Conservation (phyloP, 176 grass and related monocot species). For the Pharus latifolius region DNA sequence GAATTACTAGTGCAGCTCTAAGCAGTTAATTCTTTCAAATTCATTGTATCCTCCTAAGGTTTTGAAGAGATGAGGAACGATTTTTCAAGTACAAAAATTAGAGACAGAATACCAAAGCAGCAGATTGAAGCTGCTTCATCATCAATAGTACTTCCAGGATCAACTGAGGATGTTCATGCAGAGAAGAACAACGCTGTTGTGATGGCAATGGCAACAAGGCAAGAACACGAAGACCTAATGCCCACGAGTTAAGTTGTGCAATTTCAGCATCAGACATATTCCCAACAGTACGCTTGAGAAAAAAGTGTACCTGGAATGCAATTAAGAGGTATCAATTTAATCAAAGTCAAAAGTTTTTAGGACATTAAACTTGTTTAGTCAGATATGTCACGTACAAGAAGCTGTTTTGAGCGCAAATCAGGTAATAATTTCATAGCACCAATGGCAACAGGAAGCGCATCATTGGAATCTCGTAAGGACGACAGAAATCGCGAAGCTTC, state of each 20-base stretch:
- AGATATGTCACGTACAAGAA: slow-evolving; percentile 63
- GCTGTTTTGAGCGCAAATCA: slow-evolving; percentile 94
- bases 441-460: slow-evolving; percentile 93
- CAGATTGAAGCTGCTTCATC: slow-evolving; percentile 98
- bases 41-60: background rate
- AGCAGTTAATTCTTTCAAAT: background rate
- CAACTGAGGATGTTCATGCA: slow-evolving; percentile 94
- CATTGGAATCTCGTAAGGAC: slow-evolving; percentile 87
- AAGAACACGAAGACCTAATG: slow-evolving; percentile 86
- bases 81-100: slow-evolving; percentile 7
- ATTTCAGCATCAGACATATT: slow-evolving; percentile 65
- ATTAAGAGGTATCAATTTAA: background rate
- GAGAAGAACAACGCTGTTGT: slow-evolving; percentile 86
- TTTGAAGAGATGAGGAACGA: slow-evolving; percentile 1
- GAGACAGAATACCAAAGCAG: slow-evolving; percentile 61
- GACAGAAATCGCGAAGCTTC: slow-evolving; percentile 91
- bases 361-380: background rate
- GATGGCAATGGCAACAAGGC: slow-evolving; percentile 83
- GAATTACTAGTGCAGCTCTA: background rate
- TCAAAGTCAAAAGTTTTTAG: background rate
- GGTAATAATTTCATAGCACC: slow-evolving; percentile 91
- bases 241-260: slow-evolving; percentile 86
- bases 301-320: slow-evolving; percentile 88
- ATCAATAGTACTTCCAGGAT: slow-evolving; percentile 95
- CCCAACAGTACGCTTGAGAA: slow-evolving; percentile 84